Percentiles rank a stretch among this genome's conserved stretches.
Evolutionary conservation across 331 rosid genomes (phyloP).

Genomic region (Saraca asoca): DNA sequence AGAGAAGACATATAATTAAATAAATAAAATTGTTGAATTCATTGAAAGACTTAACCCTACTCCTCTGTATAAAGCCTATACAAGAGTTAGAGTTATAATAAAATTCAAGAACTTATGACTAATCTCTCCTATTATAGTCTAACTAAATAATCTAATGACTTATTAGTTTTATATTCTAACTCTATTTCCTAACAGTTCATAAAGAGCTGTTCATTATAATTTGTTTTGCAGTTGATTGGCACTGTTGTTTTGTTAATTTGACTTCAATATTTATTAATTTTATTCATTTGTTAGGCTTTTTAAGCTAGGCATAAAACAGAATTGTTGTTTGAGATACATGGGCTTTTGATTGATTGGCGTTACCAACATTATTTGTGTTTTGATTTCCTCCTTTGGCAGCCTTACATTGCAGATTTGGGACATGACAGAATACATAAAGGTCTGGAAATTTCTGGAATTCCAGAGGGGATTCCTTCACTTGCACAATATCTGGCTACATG

Average conservation of each 20-base stretch:
- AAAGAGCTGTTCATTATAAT: not conserved
- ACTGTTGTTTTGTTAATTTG: not conserved
- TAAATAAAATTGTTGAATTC: too few relatives aligned
- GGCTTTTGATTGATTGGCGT: conserved; percentile 13
- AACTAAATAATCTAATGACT: too few relatives aligned
- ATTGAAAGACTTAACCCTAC: too few relatives aligned
- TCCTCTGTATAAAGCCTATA: too few relatives aligned
- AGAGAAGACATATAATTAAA: too few relatives aligned
- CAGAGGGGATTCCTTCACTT: conserved; percentile 80
- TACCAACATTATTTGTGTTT: conserved; percentile 13
- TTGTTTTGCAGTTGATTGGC: too few relatives aligned
- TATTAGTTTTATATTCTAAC: too few relatives aligned
- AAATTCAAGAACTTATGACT: too few relatives aligned
- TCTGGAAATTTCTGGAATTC: conserved; percentile 57
- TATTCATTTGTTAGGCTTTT: conserved; percentile 4
- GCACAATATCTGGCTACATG: conserved; percentile 83
- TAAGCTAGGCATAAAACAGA: conserved; percentile 4
- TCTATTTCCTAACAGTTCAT: too few relatives aligned
- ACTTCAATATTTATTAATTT: conserved; percentile 26
- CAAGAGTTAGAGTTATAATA: too few relatives aligned
- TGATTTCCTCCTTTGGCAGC: conserved; percentile 57
- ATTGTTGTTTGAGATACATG: not conserved
- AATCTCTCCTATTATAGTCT: too few relatives aligned
- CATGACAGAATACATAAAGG: conserved; percentile 46
- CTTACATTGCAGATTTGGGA: conserved; percentile 51